These are phyloP conservation scores for Ammopiptanthus mongolicus DNA, from an alignment of 306 rosid species.

Conservation along the genomic window DNA sequence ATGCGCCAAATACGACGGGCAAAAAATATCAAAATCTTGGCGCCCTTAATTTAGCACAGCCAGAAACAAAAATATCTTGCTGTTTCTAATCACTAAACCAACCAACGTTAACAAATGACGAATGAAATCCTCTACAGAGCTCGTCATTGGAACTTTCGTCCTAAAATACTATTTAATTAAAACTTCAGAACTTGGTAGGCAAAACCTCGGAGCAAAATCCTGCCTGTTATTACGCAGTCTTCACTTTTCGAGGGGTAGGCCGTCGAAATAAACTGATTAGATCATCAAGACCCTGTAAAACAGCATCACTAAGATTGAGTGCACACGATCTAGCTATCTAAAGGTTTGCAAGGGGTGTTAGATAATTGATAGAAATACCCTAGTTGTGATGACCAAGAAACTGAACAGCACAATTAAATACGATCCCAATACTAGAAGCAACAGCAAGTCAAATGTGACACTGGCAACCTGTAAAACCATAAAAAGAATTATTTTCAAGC, in stretches of 20 bases:
- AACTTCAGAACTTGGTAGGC: conserved; percentile 8
- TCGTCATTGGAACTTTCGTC: conserved; percentile 14
- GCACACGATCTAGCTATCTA: neutral
- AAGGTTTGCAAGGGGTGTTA: conserved; percentile 1
- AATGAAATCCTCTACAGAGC: conserved; percentile 14
- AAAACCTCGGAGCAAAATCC: conserved; percentile 10
- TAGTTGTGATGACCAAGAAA: conserved; percentile 48
- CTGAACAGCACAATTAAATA: conserved; percentile 46
- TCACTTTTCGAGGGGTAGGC: conserved; percentile 93
- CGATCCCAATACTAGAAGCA: conserved; percentile 66
- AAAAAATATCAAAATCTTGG: conserved; percentile 33
- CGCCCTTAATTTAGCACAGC: conserved; percentile 17
- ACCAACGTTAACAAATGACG: neutral
- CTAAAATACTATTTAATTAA: conserved; percentile 19
- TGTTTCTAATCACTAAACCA: conserved; percentile 22
- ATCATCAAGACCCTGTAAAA: conserved; percentile 90
- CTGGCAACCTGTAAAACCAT: conserved; percentile 78
- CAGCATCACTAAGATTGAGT: conserved; percentile 17
- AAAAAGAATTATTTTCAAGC: conserved; percentile 14
- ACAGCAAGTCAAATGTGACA: conserved; percentile 90
- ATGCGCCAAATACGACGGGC: conserved; percentile 10
- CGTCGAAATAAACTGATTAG: conserved; percentile 86
- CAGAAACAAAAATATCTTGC: conserved; percentile 5
- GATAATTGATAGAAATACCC: conserved; percentile 28
- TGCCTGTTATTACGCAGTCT: conserved; percentile 58